These are phyloP conservation scores for Hanseniaspora gamundiae DNA, from an alignment of 1,139 yeast genomes.

Conservation along the genomic window DNA sequence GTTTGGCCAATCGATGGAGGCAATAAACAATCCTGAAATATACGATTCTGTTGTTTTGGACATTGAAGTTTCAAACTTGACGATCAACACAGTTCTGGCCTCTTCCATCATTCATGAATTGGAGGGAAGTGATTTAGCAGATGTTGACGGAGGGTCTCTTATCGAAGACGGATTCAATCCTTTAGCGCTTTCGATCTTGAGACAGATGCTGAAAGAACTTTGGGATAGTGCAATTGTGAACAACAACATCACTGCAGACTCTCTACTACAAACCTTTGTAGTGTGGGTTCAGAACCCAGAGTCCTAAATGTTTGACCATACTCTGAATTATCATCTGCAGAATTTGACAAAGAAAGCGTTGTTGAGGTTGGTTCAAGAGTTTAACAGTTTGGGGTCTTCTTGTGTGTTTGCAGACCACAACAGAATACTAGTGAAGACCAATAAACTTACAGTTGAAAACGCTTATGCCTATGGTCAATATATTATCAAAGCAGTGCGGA, in stretches of 20 bases:
- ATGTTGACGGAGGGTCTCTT: conserved; percentile 33
- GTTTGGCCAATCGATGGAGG: conserved; percentile 59
- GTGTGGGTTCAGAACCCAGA: conserved; percentile 77
- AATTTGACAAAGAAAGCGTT: conserved; percentile 77
- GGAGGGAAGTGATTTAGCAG: conserved; percentile 75
- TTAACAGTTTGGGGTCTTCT: conserved; percentile 62
- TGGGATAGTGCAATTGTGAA: conserved; percentile 42
- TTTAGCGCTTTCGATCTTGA: conserved; percentile 58
- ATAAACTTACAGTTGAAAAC: conserved; percentile 69
- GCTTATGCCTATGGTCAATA: conserved; percentile 93
- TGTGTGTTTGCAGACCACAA: conserved; percentile 76
- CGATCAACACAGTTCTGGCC: conserved; percentile 76
- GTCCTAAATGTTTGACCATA: conserved; percentile 64
- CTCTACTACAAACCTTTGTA: conserved; percentile 71
- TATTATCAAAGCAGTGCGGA: conserved; percentile 63
- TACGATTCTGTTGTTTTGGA: conserved; percentile 75
- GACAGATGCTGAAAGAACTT: conserved; percentile 75
- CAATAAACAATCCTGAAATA: conserved; percentile 67
- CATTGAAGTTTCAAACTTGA: conserved; percentile 62
- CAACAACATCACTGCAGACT: conserved; percentile 60
- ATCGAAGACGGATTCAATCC: conserved; percentile 74
- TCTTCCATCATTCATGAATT: conserved; percentile 79
- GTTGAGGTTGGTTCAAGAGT: conserved; percentile 70
- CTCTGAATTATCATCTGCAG: conserved; percentile 77
- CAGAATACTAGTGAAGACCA: conserved; percentile 60